phyloP scores from a whole-genome alignment of 257 asterid species.

The Avicennia marina region DNA sequence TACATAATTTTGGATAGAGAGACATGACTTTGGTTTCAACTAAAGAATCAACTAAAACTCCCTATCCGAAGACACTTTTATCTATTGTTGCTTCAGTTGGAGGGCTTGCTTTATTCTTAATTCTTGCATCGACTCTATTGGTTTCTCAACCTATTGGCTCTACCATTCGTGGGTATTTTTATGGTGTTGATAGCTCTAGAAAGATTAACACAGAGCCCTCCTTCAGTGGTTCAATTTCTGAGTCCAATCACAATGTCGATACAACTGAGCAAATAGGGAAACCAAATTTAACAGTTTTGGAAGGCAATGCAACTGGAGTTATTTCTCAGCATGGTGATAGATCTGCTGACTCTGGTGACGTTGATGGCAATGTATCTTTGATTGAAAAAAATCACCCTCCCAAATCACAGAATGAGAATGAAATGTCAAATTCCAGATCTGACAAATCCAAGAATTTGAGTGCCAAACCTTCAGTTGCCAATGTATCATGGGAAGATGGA shows the following conservation, averaged over 20 bases:
- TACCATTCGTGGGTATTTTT: not conserved
- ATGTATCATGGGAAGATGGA: not conserved
- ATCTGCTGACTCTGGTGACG: not conserved
- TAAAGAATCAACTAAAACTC: not conserved
- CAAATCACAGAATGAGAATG: not conserved
- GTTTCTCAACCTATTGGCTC: not conserved
- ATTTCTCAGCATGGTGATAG: not conserved
- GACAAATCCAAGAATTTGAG: not conserved
- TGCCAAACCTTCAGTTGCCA: not conserved
- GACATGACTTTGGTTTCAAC: not conserved
- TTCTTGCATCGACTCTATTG: not conserved
- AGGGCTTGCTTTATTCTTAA: conserved; percentile 1
- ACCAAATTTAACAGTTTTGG: not conserved
- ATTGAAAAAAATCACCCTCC: not conserved
- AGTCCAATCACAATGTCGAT: not conserved
- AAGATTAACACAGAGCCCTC: not conserved
- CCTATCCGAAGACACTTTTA: not conserved
- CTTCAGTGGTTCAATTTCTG: not conserved
- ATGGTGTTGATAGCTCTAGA: not conserved
- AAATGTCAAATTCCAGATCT: not conserved
- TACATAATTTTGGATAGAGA: no score
- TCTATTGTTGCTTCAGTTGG: conserved; percentile 6
- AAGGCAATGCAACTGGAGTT: not conserved
- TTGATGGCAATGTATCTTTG: not conserved
- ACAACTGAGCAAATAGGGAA: not conserved